Evolutionary conservation across 2,329 filamentous ascomycete genomes (phyloP).

Genomic region (Aspergillus clavatus): DNA sequence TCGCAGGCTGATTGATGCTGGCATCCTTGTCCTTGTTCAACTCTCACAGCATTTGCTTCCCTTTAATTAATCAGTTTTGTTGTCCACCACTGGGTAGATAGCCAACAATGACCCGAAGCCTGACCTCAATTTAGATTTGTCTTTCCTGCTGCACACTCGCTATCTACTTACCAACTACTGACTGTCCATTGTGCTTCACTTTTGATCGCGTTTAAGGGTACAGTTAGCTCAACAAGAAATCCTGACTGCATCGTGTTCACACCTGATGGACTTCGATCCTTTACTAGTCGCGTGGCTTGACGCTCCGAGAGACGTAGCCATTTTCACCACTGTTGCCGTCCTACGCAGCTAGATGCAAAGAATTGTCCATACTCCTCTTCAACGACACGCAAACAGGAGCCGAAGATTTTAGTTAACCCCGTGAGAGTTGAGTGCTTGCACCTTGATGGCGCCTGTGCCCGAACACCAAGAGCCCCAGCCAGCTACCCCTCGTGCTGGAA

Average conservation of each 20-base stretch:
- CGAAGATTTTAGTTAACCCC: not conserved
- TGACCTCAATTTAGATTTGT: too few relatives aligned
- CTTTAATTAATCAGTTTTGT: too few relatives aligned
- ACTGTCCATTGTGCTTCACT: too few relatives aligned
- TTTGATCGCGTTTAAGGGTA: too few relatives aligned
- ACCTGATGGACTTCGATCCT: slow-evolving; percentile 9
- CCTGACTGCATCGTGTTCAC: not conserved
- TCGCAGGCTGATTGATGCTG: too few relatives aligned
- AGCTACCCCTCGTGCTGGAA: slow-evolving; percentile 5
- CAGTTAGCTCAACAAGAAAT: not conserved
- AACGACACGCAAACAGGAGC: not conserved
- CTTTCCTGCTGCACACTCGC: too few relatives aligned
- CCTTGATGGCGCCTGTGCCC: slow-evolving; percentile 7
- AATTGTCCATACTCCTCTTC: not conserved
- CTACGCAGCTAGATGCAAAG: not conserved
- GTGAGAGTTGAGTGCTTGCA: not conserved
- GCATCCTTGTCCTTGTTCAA: too few relatives aligned
- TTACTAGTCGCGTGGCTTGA: not conserved
- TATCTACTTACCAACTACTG: too few relatives aligned
- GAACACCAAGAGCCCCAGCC: slow-evolving; percentile 1
- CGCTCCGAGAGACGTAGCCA: not conserved
- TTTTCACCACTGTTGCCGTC: not conserved
- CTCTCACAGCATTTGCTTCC: too few relatives aligned
- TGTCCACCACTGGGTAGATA: too few relatives aligned
- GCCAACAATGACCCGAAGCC: too few relatives aligned